These are phyloP conservation scores for Serendipita sp. DNA, from an alignment of 768 basidiomycete species.

Conservation along the genomic window DNA sequence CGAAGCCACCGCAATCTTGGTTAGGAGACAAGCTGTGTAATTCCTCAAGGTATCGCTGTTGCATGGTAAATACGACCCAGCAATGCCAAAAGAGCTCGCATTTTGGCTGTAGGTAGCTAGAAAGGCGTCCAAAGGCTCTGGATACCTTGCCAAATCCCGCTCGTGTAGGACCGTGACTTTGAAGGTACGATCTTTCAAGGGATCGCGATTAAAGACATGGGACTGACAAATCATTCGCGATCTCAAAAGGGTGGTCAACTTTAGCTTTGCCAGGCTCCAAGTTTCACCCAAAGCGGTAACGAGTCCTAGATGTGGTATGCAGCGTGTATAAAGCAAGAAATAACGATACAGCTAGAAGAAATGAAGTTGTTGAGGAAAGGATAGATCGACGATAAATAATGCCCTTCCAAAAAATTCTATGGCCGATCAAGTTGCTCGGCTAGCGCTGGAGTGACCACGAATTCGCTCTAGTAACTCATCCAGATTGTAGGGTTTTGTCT, in stretches of 20 bases:
- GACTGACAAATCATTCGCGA: neutral
- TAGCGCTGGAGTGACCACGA: neutral
- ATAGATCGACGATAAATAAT: too few species aligned
- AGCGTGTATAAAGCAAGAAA: too few species aligned
- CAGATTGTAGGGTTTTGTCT: conserved; percentile 19
- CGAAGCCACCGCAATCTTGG: neutral
- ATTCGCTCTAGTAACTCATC: conserved; percentile 13
- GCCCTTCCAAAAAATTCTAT: too few species aligned
- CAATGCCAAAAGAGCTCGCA: neutral
- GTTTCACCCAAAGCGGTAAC: neutral
- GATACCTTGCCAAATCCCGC: neutral
- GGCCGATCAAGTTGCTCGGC: too few species aligned
- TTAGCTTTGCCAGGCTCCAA: neutral
- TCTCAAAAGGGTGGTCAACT: neutral
- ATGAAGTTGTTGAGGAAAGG: too few species aligned
- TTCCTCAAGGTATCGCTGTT: neutral
- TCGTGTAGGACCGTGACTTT: neutral
- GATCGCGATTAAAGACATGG: neutral
- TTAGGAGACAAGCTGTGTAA: neutral
- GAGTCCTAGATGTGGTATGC: too few species aligned
- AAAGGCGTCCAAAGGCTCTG: neutral
- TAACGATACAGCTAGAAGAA: too few species aligned
- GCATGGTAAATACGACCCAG: neutral
- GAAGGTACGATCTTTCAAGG: neutral
- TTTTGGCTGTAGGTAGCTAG: neutral